Conservation (phyloP, 2,329 filamentous ascomycete species). For the Pestalotiopsis sp. region DNA sequence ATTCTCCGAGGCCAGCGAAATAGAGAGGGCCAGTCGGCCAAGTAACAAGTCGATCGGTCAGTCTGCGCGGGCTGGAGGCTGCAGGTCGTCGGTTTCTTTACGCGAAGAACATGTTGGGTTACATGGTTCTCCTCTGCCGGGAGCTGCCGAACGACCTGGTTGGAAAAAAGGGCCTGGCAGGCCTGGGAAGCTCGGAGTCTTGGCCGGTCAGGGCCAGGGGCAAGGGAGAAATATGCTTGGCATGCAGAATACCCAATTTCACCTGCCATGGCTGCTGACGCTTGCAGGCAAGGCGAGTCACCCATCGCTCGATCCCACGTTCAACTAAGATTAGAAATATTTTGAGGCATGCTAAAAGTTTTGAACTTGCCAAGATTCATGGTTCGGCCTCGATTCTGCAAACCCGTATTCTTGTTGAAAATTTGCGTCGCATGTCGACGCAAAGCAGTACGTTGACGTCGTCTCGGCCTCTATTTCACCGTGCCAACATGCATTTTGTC, state of each 20-base stretch:
- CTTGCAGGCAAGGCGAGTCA: too few relatives aligned
- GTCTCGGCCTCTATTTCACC: neutral
- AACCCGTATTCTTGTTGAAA: too few relatives aligned
- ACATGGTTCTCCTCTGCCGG: neutral
- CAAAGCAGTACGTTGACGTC: neutral
- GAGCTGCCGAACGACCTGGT: slow-evolving; percentile 3
- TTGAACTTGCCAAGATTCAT: neutral
- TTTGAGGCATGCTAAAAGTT: neutral
- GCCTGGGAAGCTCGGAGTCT: neutral
- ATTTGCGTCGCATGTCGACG: neutral
- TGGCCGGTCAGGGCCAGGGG: neutral
- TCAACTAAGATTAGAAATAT: neutral
- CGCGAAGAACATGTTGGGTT: neutral
- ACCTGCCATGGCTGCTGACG: slow-evolving; percentile 2
- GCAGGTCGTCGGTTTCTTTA: neutral
- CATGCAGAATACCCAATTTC: slow-evolving; percentile 7
- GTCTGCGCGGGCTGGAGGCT: neutral
- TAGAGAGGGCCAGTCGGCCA: neutral
- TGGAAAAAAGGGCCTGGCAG: neutral
- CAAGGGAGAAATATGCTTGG: neutral
- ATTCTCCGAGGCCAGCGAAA: neutral
- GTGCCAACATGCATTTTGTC: neutral
- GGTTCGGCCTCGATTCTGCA: neutral
- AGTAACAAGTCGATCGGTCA: neutral
- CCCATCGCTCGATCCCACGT: neutral